Conservation (phyloP, 2,329 filamentous ascomycete species). For the Trichophyton mentagrophytes region DNA sequence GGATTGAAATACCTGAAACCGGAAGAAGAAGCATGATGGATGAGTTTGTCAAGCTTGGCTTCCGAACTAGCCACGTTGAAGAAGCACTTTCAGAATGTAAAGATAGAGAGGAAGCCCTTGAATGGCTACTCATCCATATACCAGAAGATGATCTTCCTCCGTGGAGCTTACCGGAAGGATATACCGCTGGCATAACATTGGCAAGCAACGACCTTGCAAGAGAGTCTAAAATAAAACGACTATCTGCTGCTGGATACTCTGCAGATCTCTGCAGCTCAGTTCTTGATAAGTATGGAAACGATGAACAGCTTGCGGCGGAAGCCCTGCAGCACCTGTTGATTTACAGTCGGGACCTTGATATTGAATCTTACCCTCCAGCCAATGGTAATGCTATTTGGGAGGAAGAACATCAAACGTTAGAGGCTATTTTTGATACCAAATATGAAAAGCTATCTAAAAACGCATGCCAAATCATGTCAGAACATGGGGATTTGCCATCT, state of each 20-base stretch:
- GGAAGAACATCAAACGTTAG: conserved; percentile 71
- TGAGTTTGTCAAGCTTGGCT: conserved; percentile 66
- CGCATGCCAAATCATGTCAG: conserved; percentile 58
- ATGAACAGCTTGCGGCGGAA: conserved; percentile 68
- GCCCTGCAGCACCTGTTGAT: conserved; percentile 61
- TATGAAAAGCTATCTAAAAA: conserved; percentile 50
- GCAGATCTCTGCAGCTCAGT: conserved; percentile 68
- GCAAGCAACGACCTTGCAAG: conserved; percentile 67
- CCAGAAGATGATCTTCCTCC: conserved; percentile 90
- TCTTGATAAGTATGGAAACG: conserved; percentile 54
- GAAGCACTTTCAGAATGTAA: conserved; percentile 82
- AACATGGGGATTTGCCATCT: conserved; percentile 34
- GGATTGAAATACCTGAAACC: conserved; percentile 48
- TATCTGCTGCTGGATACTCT: conserved; percentile 74
- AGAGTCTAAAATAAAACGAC: conserved; percentile 69
- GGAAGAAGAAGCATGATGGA: conserved; percentile 52
- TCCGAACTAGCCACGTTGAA: conserved; percentile 76
- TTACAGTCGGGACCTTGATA: conserved; percentile 26
- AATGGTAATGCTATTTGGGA: conserved; percentile 56
- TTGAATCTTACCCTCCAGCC: conserved; percentile 13
- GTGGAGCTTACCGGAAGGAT: conserved; percentile 85
- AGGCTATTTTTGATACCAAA: conserved; percentile 71
- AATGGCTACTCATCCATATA: conserved; percentile 94
- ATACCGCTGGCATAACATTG: conserved; percentile 78
- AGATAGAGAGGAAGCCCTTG: conserved; percentile 79